Evolutionary conservation across 2,329 filamentous ascomycete genomes (phyloP).

Genomic region (Fusarium liriodendri): DNA sequence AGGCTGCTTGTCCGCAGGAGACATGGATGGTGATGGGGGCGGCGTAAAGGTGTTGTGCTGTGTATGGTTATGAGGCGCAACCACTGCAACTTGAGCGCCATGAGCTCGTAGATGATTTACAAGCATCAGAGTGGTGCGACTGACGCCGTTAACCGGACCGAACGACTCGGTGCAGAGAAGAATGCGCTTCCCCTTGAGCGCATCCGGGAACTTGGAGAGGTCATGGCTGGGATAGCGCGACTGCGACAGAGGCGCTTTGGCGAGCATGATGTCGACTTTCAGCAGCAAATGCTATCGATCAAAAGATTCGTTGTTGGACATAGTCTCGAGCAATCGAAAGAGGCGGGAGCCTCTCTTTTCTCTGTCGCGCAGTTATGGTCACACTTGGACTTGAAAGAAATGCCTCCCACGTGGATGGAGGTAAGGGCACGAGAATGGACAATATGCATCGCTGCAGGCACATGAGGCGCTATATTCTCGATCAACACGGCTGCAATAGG

Average conservation of each 20-base stretch:
- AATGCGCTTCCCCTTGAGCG: slow-evolving; percentile 70
- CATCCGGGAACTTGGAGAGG: slow-evolving; percentile 57
- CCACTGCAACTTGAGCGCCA: slow-evolving; percentile 73
- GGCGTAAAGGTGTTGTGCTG: slow-evolving; percentile 66
- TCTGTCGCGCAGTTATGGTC: slow-evolving; percentile 23
- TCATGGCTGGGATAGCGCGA: slow-evolving; percentile 48
- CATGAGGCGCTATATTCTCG: slow-evolving; percentile 29
- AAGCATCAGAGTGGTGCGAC: slow-evolving; percentile 75
- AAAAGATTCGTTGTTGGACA: background rate
- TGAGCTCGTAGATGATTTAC: slow-evolving; percentile 74
- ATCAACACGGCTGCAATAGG: slow-evolving; percentile 39
- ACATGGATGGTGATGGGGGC: slow-evolving; percentile 48
- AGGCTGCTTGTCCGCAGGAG: slow-evolving; percentile 47
- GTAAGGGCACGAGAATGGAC: slow-evolving; percentile 29
- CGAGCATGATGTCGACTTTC: slow-evolving; percentile 25
- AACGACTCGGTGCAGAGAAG: slow-evolving; percentile 78
- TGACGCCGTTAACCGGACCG: slow-evolving; percentile 79
- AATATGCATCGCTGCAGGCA: slow-evolving; percentile 8
- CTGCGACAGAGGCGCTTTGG: slow-evolving; percentile 7
- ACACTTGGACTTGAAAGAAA: slow-evolving; percentile 18
- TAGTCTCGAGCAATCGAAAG: background rate
- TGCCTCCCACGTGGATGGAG: slow-evolving; percentile 42
- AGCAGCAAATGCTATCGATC: slow-evolving; percentile 6
- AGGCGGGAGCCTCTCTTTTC: slow-evolving; percentile 41
- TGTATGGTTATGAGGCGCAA: slow-evolving; percentile 70